A percentile compares a stretch with the other conserved stretches of the same genome.
These are phyloP conservation scores for Eragrostis tef DNA, from an alignment of 202 grass and related monocot genomes.

Conservation along the genomic window DNA sequence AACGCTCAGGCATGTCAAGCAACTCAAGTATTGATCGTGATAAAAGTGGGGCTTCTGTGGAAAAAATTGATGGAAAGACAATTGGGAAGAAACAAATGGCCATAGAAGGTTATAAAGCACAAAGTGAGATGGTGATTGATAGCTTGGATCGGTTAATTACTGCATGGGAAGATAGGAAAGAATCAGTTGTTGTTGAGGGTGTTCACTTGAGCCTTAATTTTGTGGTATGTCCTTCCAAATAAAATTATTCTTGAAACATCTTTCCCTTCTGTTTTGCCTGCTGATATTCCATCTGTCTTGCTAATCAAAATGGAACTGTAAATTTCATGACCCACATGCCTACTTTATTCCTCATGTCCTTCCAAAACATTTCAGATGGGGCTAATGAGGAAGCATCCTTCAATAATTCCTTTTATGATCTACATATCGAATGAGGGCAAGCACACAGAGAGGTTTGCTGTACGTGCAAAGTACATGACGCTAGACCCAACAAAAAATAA, in stretches of 20 bases:
- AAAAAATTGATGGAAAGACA: constrained; percentile 52
- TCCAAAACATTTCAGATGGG: constrained; percentile 72
- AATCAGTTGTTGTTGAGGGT: constrained; percentile 91
- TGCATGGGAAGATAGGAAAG: constrained; percentile 85
- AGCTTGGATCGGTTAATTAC: constrained; percentile 91
- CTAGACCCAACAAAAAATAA: constrained; percentile 90
- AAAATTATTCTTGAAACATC: neutral
- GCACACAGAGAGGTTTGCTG: constrained; percentile 91
- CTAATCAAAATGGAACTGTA: constrained; percentile 2
- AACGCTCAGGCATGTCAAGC: constrained; percentile 59
- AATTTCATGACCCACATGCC: neutral
- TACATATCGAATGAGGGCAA: constrained; percentile 91
- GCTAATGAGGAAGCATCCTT: constrained; percentile 99
- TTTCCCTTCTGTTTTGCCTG: constrained; percentile 6
- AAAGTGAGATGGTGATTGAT: constrained; percentile 97
- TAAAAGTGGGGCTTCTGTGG: constrained; percentile 33
- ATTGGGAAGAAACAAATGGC: constrained; percentile 95
- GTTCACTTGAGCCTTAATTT: constrained; percentile 99
- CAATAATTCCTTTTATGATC: constrained; percentile 95
- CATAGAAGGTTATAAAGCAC: constrained; percentile 94
- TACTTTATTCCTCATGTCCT: neutral
- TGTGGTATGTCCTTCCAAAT: constrained; percentile 65
- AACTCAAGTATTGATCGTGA: constrained; percentile 42
- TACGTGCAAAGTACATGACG: constrained; percentile 98
- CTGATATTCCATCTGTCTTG: constrained; percentile 15